Base-by-base conservation (phyloP, 2,329 filamentous ascomycete species). In the Aureobasidium sp. region DNA sequence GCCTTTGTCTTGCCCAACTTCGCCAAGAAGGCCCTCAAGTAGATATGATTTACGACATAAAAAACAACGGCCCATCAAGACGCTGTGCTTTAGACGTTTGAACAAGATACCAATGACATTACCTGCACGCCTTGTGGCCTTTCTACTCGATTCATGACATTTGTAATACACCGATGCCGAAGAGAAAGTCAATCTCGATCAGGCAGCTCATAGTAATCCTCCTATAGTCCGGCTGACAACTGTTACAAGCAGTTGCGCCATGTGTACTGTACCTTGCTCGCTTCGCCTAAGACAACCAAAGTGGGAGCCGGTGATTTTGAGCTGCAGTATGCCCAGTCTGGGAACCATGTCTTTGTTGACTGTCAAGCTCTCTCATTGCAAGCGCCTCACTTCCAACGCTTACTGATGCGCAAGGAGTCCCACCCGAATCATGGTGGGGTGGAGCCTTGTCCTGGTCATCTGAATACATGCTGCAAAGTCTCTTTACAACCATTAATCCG, bases 1-100 rank as follows among this genome's bases (percentile, higher is more conserved):
- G 87, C 87, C 76, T 99, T 97, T 77, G 78, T 97, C 66, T 83
- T 99, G 74, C 94, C 94, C 66, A 97, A 85, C 74, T 99, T 97
- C 76, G 93, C 93, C 63, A 86, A 90, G 76, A 88, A 93, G 84
- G 83, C 81, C 64, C 75, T 87, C 69, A 76, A 73, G 68, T 80
- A 70, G 58, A 52, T 39, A 61, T 37, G 46, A 47, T 59, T 47
- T 48, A 59, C 55, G 34, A 59, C 55, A 20, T 20, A 48, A 39
- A 34, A 44, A 46, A 6, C 15, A 34, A 47, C 20, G 42, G 41
- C 17, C 29, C n/a, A 1, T 32, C 41, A 48, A 59, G 55, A 59
- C 32, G 55, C 42, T 27, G 55, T 59, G 55, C 55, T 47, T 57
- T 59, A 47, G 55, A 59, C 55, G 55, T 59, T 47, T 48, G 27